Percentiles rank a stretch among this genome's conserved stretches.
phyloP scores from a whole-genome alignment of 2,329 filamentous ascomycete species.

The Dactylella cylindrospora region DNA sequence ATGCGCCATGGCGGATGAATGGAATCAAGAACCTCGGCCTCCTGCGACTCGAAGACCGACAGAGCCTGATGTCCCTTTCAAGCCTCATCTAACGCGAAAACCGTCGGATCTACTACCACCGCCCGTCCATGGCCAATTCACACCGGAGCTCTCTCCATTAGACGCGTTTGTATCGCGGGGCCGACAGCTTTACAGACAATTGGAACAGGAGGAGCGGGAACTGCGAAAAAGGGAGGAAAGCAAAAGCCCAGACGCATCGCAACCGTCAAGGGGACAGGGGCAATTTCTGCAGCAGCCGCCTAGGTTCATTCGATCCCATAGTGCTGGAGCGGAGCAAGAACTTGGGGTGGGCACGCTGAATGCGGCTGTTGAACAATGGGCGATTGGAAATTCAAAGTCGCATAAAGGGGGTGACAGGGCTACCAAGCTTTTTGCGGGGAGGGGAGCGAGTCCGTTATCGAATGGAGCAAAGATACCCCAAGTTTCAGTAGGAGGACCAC shows the following conservation, averaged over 20 bases:
- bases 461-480: constrained; percentile 32
- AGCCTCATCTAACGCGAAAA: constrained; percentile 26
- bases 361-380: constrained; percentile 41
- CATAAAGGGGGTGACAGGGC: constrained; percentile 28
- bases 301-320: constrained; percentile 41
- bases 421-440: constrained; percentile 31
- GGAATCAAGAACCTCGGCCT: constrained; percentile 23
- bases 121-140: constrained; percentile 64
- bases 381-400: constrained; percentile 37
- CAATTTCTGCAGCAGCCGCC: constrained; percentile 39
- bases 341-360: constrained; percentile 36
- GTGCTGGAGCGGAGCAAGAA: constrained; percentile 36
- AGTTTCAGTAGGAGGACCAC: constrained; percentile 13
- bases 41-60: constrained; percentile 26
- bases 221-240: constrained; percentile 15
- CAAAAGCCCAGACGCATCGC: constrained; percentile 32
- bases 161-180: constrained; percentile 95
- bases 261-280: neutral
- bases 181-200: constrained; percentile 78
- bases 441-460: constrained; percentile 6
- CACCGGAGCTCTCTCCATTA: constrained; percentile 86
- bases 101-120: constrained; percentile 37
- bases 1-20: constrained; percentile 43
- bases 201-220: constrained; percentile 58
- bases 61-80: constrained; percentile 39